Evolutionary conservation across 2,329 filamentous ascomycete genomes (phyloP), one percentile per base, ranked within the genome.

Genomic region (Graphilbum sp.): DNA sequence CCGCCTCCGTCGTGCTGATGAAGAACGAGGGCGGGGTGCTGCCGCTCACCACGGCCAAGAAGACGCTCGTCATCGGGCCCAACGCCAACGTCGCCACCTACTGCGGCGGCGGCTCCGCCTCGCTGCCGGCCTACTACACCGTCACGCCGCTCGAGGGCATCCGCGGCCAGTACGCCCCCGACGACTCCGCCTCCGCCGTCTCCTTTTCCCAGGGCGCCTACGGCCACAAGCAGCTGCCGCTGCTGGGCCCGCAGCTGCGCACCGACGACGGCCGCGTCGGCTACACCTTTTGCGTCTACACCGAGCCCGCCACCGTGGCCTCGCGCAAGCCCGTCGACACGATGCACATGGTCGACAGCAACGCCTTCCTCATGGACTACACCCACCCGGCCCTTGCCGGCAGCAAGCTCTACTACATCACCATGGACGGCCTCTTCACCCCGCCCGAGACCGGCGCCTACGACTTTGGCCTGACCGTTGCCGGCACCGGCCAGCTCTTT

Each of bases 201-300:
- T 77, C 77, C 3, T 79, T 76, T 47, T 68, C 78, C 3, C 75
- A 83, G 36, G 79, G 78, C 0, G 80, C 79, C 51, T 73, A 77
- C 50, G 70, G 79, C 46, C 67, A 76, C 45, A 71, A 76, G 44
- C 67, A 70, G 46, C 50, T 68, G 30, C 64, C 74, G 46, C 68
- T 70, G 44, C 60, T 81, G n/a, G 65, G 75, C 45, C 64, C 79
- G 50, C 78, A 78, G 1, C 69, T 78, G 5, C 63, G 71, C 18
- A 62, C 65, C 3, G 78, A 78, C 9, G 68, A 60, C 43, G 62
- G 62, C 3, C 71, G 74, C 0, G 77, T 83, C 48, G 32, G 32
- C 32, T 34, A n/a, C 19, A 34, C 32, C 19, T 17, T 34, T 10
- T 10, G 19, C 10, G 13, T 34, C 12, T 34, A 34, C 19, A 24